A percentile compares a stretch with the other conserved stretches of the same genome.
These are phyloP conservation scores for Arctium lappa DNA, from an alignment of 129 eudicot species.

Conservation along the genomic window DNA sequence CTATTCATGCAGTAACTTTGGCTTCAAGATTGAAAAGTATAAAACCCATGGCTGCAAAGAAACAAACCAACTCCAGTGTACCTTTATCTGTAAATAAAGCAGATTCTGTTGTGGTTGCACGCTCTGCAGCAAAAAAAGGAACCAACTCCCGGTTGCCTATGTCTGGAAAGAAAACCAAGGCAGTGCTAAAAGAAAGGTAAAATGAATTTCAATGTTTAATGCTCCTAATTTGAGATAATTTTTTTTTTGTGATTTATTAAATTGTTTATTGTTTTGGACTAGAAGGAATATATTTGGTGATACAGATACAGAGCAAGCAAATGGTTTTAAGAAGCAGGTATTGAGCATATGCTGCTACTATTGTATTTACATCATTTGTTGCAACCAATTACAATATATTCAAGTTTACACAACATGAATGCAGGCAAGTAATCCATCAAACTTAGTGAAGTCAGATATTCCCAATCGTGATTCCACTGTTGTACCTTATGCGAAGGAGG, in stretches of 20 bases:
- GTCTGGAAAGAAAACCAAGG: conserved; percentile 34
- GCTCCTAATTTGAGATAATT: background rate
- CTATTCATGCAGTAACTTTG: conserved; percentile 42
- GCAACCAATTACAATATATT: background rate
- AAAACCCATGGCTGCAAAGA: conserved; percentile 33
- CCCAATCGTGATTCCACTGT: background rate
- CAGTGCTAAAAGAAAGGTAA: conserved; percentile 56
- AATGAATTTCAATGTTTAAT: background rate
- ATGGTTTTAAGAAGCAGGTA: conserved; percentile 36
- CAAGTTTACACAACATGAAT: background rate
- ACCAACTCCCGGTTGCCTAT: conserved; percentile 28
- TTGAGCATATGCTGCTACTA: background rate
- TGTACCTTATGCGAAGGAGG: conserved; percentile 22
- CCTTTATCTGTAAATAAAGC: conserved; percentile 19
- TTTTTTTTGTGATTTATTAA: background rate
- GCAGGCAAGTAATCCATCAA: conserved; percentile 20
- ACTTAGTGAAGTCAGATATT: conserved; percentile 4
- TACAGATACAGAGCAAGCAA: conserved; percentile 25
- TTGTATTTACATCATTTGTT: background rate
- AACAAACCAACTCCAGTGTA: conserved; percentile 23
- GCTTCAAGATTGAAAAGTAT: conserved; percentile 43
- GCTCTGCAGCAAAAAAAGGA: conserved; percentile 35
- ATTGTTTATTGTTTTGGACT: conserved; percentile 15
- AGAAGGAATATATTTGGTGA: conserved; percentile 59
- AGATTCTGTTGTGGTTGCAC: conserved; percentile 18